phyloP scores from a whole-genome alignment of 2,329 filamentous ascomycete species.

The Rutstroemia sp. region DNA sequence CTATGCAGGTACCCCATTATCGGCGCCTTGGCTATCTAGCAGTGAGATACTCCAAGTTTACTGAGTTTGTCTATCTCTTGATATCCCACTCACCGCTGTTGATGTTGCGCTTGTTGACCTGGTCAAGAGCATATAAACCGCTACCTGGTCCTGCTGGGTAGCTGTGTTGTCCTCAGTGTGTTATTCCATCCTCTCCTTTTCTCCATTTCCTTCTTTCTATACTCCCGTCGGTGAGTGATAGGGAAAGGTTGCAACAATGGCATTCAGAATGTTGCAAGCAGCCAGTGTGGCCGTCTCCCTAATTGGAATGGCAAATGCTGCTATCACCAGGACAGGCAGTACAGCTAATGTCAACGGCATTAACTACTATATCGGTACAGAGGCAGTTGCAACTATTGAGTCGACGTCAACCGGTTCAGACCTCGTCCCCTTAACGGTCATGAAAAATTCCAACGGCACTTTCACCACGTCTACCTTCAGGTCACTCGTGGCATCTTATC shows the following conservation, averaged over 20 bases:
- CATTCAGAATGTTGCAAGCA: conserved; percentile 1
- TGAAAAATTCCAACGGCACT: conserved; percentile 11
- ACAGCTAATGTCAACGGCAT: conserved; percentile 25
- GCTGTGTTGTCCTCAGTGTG: background rate
- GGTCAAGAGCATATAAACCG: background rate
- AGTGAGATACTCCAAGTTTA: background rate
- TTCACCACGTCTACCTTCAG: conserved; percentile 18
- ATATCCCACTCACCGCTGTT: background rate
- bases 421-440: conserved; percentile 24
- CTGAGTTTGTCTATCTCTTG: background rate
- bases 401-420: conserved; percentile 15
- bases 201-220: too few relatives aligned
- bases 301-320: conserved; percentile 2
- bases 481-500: conserved; percentile 19
- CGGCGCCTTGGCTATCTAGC: background rate
- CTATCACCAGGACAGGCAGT: conserved; percentile 6
- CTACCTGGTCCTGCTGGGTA: too few relatives aligned
- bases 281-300: background rate
- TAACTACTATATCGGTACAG: conserved; percentile 27
- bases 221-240: background rate
- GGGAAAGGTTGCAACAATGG: background rate
- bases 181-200: too few relatives aligned
- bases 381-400: conserved; percentile 18
- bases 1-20: background rate
- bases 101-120: background rate